A percentile compares a stretch with the other conserved stretches of the same genome.
These are phyloP conservation scores for Durusdinium trenchii DNA, from an alignment of 73 alveolate species.

Conservation along the genomic window DNA sequence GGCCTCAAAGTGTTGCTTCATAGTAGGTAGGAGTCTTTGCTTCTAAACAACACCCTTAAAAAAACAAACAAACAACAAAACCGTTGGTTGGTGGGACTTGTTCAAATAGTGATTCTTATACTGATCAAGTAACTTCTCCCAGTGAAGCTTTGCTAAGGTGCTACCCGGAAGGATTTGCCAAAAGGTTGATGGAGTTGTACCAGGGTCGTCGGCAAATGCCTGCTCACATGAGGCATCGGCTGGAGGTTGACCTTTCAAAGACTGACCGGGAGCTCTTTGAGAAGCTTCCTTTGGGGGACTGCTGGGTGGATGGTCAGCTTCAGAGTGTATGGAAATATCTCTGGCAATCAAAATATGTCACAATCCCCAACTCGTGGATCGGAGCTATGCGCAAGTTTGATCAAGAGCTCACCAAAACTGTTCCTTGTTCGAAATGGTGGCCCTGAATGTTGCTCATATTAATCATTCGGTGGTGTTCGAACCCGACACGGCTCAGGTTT, in stretches of 20 bases:
- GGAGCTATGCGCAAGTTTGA: background rate
- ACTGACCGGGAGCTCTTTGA: background rate
- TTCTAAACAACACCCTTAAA: too few species aligned
- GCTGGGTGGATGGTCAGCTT: background rate
- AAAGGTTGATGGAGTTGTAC: background rate
- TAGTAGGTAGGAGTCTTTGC: too few species aligned
- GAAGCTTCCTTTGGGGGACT: background rate
- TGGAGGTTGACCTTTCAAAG: background rate
- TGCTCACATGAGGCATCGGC: background rate
- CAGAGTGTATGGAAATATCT: background rate
- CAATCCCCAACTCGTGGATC: background rate
- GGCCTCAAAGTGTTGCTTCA: too few species aligned
- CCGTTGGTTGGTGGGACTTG: too few species aligned
- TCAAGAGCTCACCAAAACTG: background rate
- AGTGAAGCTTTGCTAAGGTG: background rate
- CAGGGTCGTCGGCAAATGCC: background rate
- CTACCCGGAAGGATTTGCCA: constrained; percentile 15
- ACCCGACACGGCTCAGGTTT: background rate
- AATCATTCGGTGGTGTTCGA: background rate
- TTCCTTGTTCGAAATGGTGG: too few species aligned
- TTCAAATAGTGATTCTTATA: background rate
- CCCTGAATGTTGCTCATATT: too few species aligned
- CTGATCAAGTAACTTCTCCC: background rate
- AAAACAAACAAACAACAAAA: too few species aligned
- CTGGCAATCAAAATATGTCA: background rate